Base-by-base conservation (phyloP, 23 red algal species). In the Gracilaria vermiculophylla region DNA sequence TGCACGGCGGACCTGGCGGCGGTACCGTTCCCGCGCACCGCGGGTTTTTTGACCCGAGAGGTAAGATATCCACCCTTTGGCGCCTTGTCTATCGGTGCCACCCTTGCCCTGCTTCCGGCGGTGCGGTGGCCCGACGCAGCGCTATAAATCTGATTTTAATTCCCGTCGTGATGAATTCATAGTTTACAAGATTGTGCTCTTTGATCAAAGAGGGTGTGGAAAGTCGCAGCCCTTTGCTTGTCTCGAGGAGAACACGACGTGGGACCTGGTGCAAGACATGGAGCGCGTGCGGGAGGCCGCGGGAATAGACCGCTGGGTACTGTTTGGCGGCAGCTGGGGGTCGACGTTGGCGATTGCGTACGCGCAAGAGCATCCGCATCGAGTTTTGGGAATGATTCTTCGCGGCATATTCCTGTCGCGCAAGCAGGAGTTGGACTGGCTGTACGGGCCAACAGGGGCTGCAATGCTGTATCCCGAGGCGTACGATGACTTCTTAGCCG, bases 181-280 rank as follows among this genome's bases (percentile, higher is more conserved):
- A 80, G 83, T 83, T 21, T 94, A 89, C 69, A 69, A 87, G n/a
- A 94, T 94, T 31, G 77, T 94, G 47, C 67, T 94, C 10, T 89
- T 94, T 64, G 92, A 94, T 82, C 92, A 94, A 71, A 54, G 92
- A 65, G 92, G 92, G 25, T 88, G 92, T 62, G 92, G 92, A 5
- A 79, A 76, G 58, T 89, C 83, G 23, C 55, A 48, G 20, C 92
- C 92, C 12, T 50, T 67, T 16, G 92, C 82, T 41, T 74, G 70
- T 48, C 64, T 94, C 33, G 48, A 76, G 58, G 92, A 94, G 24
- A 94, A 94, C 48, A 94, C 92, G n/a, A 94, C 92, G 16, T 88
- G 92, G 82, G 76, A 85, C 39, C 45, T 94, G 24, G 64, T 94
- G 7, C 45, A 67, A 25, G 92, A 94, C 62, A 94, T 94, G 76